Base-by-base conservation (phyloP, 345 rosid genomes). In the Eucalyptus sp. region DNA sequence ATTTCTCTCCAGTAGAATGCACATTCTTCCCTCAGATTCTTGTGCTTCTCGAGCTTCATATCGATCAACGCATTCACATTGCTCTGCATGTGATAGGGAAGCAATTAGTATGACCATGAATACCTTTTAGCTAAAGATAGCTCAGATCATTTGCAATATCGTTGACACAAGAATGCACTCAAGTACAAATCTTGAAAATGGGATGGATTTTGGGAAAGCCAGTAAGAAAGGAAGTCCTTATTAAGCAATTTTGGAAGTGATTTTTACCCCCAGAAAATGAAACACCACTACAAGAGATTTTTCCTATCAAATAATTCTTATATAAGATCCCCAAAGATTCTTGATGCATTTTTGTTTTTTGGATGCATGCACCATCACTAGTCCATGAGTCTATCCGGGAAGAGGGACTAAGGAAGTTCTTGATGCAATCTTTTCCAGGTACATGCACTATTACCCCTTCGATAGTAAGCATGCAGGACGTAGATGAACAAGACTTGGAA, bases 11-110 rank as follows among this genome's bases (percentile, higher is more conserved):
- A 97, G 95, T 91, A 95, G 89, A 95, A 96, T 87, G 89, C 50
- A 86, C 95, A 94, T 93, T 96, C 99, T 92, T 97, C 99, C 89
- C 92, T 87, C 88, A 96, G 90, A 91, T 97, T 96, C 92, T 96
- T 96, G 97, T 95, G 95, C 89, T 96, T 97, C 92, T 96, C 99
- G 49, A 97, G 98, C 92, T 96, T 97, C 98, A 93, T 93, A 88
- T 97, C 98, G 81, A 97, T 95, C 94, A 96, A 92, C 50, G 97
- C 96, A 91, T 93, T 93, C 88, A 94, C 98, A 87, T 96, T 94
- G 91, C 93, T 94, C 99, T 97, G 91, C 86, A 91, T 48, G 49
- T 12, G 62, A 89, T 84, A 90, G 89, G 87, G 24, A 71, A 33
- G 41, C 24, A 37, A 71, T 71, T 71, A 71, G 44, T 33, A 33